phyloP scores from a whole-genome alignment of 73 alveolate genomes.

The Paramecium primaurelia region DNA sequence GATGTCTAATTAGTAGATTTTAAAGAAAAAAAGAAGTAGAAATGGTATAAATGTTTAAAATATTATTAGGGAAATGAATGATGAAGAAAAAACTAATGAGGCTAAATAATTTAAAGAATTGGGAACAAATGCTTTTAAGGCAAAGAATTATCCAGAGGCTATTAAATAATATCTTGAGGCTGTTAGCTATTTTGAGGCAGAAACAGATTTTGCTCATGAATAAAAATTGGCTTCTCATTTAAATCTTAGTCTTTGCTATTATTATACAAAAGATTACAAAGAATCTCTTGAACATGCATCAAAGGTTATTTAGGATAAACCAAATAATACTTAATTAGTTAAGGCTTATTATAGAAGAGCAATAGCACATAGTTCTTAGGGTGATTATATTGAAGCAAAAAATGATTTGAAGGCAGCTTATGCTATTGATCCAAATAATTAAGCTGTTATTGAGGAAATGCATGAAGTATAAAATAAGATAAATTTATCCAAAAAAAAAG shows the following conservation, averaged over 20 bases:
- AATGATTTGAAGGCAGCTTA: conserved; percentile 72
- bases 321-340: conserved; percentile 47
- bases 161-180: conserved; percentile 70
- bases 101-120: conserved; percentile 84
- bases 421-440: conserved; percentile 71
- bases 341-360: conserved; percentile 79
- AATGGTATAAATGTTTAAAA: conserved; percentile 67
- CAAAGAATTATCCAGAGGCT: conserved; percentile 69
- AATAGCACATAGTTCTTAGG: conserved; percentile 64
- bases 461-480: conserved; percentile 62
- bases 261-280: conserved; percentile 69
- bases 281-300: conserved; percentile 69
- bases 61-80: conserved; percentile 33
- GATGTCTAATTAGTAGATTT: conserved; percentile 86
- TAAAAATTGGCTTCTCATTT: conserved; percentile 59
- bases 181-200: conserved; percentile 59
- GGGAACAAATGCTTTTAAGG: conserved; percentile 83
- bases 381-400: conserved; percentile 72
- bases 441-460: conserved; percentile 69
- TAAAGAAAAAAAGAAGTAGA: conserved; percentile 72
- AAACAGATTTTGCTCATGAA: conserved; percentile 52
- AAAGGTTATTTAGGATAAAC: conserved; percentile 71
- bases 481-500: conserved; percentile 63
- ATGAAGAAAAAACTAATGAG: conserved; percentile 80
- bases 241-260: conserved; percentile 68